Conservation (phyloP, 2,329 filamentous ascomycete species). For the Periconia macrospinosa region DNA sequence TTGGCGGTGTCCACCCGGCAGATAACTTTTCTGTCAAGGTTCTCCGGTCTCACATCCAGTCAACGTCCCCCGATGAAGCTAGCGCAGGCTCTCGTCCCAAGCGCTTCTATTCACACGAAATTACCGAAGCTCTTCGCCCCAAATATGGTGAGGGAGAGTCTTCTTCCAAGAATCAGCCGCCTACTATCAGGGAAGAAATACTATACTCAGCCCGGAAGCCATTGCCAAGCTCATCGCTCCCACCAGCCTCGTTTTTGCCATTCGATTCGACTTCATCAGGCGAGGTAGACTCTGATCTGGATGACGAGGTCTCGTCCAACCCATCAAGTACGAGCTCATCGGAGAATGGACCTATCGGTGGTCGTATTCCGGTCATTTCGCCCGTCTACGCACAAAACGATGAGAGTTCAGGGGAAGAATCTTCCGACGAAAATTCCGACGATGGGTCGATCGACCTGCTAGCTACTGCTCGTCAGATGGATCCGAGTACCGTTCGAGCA, state of each 20-base stretch:
- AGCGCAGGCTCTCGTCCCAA: conserved; percentile 10
- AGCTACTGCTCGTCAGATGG: conserved; percentile 47
- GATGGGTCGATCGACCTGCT: conserved; percentile 48
- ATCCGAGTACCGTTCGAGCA: conserved; percentile 44
- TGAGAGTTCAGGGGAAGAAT: conserved; percentile 6
- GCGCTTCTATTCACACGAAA: conserved; percentile 28
- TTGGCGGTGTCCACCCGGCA: conserved; percentile 63
- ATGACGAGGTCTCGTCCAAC: conserved; percentile 41
- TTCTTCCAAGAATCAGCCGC: conserved; percentile 11
- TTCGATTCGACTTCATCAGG: conserved; percentile 40
- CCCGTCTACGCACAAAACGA: conserved; percentile 4
- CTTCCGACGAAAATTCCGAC: conserved; percentile 8
- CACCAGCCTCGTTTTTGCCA: conserved; percentile 48
- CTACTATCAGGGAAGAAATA: conserved; percentile 65
- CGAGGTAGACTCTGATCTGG: conserved; percentile 39
- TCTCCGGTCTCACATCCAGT: conserved; percentile 29
- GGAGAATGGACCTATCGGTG: conserved; percentile 20
- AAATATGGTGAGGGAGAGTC: conserved; percentile 7
- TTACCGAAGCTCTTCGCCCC: conserved; percentile 38
- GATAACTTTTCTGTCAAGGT: conserved; percentile 59
- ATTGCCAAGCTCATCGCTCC: conserved; percentile 49
- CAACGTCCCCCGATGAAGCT: not conserved
- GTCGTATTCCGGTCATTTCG: conserved; percentile 33
- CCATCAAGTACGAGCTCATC: conserved; percentile 22
- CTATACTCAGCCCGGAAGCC: conserved; percentile 69